Evolutionary conservation across 164 flowering plant species (phyloP).

Genomic region (Brasenia schreberi): DNA sequence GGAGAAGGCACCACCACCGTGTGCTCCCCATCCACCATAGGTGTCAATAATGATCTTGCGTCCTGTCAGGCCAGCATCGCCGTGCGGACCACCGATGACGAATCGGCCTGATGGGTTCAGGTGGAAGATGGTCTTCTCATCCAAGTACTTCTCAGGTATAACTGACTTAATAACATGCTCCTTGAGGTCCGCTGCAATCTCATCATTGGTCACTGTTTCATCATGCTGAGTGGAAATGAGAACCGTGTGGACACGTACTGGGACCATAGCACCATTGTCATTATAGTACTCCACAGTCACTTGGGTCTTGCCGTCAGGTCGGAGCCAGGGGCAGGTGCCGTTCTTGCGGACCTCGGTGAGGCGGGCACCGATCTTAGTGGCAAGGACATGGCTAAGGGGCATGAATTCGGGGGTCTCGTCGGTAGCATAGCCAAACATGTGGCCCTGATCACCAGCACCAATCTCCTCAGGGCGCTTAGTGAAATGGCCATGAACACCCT

Average conservation of each 20-base stretch:
- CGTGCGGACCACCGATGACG: slow-evolving; percentile 57
- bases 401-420: slow-evolving; percentile 22
- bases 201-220: slow-evolving; percentile 55
- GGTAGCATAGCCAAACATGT: too few relatives aligned
- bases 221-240: slow-evolving; percentile 72
- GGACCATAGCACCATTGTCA: slow-evolving; percentile 58
- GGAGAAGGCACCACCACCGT: too few relatives aligned
- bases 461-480: slow-evolving; percentile 25
- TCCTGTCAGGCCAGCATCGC: slow-evolving; percentile 68
- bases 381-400: slow-evolving; percentile 58
- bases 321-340: slow-evolving; percentile 52
- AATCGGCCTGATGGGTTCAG: slow-evolving; percentile 22
- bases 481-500: background rate
- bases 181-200: slow-evolving; percentile 46
- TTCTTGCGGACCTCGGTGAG: slow-evolving; percentile 48
- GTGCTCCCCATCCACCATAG: too few relatives aligned
- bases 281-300: slow-evolving; percentile 58
- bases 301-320: slow-evolving; percentile 74
- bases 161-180: slow-evolving; percentile 10
- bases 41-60: slow-evolving; percentile 60
- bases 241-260: slow-evolving; percentile 54
- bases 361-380: slow-evolving; percentile 50
- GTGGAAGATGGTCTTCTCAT: slow-evolving; percentile 66
- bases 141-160: slow-evolving; percentile 41
- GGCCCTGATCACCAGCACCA: slow-evolving; percentile 22